phyloP scores from a whole-genome alignment of 2,329 filamentous ascomycete species.

The Aureobasidium sp. region DNA sequence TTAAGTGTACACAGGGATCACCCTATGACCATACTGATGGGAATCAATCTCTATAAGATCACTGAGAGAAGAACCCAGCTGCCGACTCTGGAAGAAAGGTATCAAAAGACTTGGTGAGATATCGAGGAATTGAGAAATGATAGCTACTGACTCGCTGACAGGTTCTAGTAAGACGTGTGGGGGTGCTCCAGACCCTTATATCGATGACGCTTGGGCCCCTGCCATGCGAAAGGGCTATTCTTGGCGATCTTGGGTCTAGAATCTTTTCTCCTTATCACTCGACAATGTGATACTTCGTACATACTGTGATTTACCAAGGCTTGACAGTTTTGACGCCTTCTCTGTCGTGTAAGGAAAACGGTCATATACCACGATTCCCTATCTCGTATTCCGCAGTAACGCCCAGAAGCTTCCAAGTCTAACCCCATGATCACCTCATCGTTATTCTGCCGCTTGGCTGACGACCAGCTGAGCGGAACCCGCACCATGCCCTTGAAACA shows the following conservation, averaged over 20 bases:
- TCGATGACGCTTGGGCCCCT: background rate
- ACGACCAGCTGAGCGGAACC: background rate
- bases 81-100: no score
- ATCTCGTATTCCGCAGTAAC: background rate
- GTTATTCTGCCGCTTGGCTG: background rate
- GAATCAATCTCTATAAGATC: background rate
- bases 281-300: background rate
- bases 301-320: background rate
- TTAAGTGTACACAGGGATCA: no score
- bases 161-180: background rate
- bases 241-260: background rate
- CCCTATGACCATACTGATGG: background rate
- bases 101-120: background rate
- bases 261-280: background rate
- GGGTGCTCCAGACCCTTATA: conserved; percentile 1
- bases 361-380: background rate
- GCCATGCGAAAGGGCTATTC: background rate
- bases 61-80: background rate
- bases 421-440: background rate
- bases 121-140: background rate
- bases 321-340: background rate
- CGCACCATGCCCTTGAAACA: background rate
- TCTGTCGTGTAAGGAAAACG: background rate
- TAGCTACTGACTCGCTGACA: conserved; percentile 4
- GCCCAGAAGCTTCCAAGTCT: background rate